Conservation (phyloP, 768 basidiomycete species). For the Serendipita sp. region DNA sequence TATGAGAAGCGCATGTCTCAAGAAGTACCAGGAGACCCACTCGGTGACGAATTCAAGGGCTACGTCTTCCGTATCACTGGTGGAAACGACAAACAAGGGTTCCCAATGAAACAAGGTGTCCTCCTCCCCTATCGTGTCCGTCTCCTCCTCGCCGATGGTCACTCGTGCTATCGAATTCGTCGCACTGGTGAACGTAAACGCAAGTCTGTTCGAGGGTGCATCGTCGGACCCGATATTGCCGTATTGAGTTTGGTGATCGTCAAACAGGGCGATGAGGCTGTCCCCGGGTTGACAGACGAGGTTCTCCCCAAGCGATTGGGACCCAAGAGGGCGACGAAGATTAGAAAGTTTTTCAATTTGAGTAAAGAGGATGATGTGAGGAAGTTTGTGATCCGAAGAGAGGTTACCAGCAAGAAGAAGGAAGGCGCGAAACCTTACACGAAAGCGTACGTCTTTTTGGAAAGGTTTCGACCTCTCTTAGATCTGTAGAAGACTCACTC, state of each 20-base stretch:
- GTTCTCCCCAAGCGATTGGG: conserved; percentile 91
- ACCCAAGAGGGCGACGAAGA: conserved; percentile 95
- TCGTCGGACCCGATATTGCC: conserved; percentile 91
- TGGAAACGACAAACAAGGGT: conserved; percentile 97
- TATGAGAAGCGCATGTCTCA: conserved; percentile 95
- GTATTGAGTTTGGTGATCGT: conserved; percentile 88
- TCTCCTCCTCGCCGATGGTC: conserved; percentile 86
- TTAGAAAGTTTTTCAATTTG: conserved; percentile 94
- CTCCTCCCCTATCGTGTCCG: conserved; percentile 85
- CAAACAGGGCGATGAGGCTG: conserved; percentile 84
- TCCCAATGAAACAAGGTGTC: conserved; percentile 99
- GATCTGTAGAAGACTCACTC: background rate
- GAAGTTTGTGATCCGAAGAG: conserved; percentile 89
- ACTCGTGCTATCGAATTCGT: conserved; percentile 93
- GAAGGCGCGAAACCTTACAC: conserved; percentile 81
- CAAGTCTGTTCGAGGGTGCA: conserved; percentile 97
- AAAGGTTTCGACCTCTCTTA: conserved; percentile 20
- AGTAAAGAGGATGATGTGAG: conserved; percentile 96
- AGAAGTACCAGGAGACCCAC: conserved; percentile 77
- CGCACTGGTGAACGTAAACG: conserved; percentile 93
- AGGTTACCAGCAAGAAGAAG: conserved; percentile 83
- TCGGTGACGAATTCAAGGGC: conserved; percentile 94
- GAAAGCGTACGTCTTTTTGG: conserved; percentile 52
- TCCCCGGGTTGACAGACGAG: conserved; percentile 82
- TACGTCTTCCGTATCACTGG: conserved; percentile 95